Evolutionary conservation across 2,329 filamentous ascomycete species (phyloP).

Genomic region (Penicillium brevicompactum): DNA sequence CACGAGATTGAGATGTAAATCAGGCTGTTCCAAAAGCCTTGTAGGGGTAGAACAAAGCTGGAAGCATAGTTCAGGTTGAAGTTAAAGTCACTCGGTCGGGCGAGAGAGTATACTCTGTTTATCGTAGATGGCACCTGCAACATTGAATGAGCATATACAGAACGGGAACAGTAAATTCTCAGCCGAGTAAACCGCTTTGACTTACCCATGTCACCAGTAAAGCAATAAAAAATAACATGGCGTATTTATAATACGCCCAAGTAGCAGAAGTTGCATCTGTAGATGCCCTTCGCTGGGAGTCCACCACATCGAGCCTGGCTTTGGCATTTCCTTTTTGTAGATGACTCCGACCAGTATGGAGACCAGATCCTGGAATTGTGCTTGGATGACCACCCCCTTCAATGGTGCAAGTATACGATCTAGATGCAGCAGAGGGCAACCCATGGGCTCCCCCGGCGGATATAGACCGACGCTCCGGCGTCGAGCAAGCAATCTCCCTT

Average conservation of each 20-base stretch:
- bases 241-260: conserved; percentile 43
- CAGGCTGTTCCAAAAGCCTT: conserved; percentile 81
- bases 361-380: not conserved
- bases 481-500: conserved; percentile 47
- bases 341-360: not conserved
- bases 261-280: conserved; percentile 40
- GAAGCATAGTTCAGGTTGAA: conserved; percentile 69
- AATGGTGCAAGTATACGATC: conserved; percentile 37
- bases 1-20: conserved; percentile 75
- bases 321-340: conserved; percentile 2
- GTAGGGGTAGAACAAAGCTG: conserved; percentile 74
- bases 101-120: conserved; percentile 73
- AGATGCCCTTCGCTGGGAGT: conserved; percentile 17
- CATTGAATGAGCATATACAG: not conserved
- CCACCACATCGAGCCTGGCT: conserved; percentile 1
- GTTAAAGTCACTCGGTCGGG: conserved; percentile 55
- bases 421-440: conserved; percentile 10
- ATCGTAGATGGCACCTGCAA: conserved; percentile 66
- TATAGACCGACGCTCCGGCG: conserved; percentile 9
- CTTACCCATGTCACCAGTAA: conserved; percentile 46
- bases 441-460: conserved; percentile 5
- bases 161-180: not conserved
- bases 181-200: not conserved
- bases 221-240: conserved; percentile 44
- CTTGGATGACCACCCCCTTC: conserved; percentile 23